These are phyloP conservation scores for Veloboletus limbatus DNA, from an alignment of 1,284 basidiomycete species.

Conservation along the genomic window DNA sequence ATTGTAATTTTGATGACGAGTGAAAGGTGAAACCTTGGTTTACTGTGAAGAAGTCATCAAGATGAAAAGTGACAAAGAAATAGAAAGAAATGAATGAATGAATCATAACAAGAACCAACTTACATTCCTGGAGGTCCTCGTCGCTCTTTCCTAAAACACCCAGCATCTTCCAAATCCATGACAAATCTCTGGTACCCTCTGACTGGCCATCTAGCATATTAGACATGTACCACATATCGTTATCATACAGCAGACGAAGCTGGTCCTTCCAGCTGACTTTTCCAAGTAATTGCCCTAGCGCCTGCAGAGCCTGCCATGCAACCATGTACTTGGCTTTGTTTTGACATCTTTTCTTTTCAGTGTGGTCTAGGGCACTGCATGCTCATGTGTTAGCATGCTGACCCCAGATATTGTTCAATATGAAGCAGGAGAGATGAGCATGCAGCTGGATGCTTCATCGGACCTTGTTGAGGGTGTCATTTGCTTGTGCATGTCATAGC, in stretches of 20 bases:
- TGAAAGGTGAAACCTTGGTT: too few species aligned
- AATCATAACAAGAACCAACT: too few species aligned
- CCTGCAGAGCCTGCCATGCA: too few species aligned
- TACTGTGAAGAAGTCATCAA: too few species aligned
- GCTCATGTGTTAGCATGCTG: not conserved
- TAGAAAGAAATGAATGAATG: too few species aligned
- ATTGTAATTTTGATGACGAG: too few species aligned
- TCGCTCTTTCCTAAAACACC: not conserved
- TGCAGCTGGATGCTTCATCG: not conserved
- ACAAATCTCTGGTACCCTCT: not conserved
- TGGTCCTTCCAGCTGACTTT: not conserved
- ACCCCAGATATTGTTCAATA: not conserved
- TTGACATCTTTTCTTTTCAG: not conserved
- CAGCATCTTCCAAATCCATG: conserved; percentile 3
- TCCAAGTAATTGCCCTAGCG: too few species aligned
- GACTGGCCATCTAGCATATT: conserved; percentile 3
- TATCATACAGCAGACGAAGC: not conserved
- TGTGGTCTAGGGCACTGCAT: not conserved
- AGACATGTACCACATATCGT: not conserved
- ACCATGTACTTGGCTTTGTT: not conserved
- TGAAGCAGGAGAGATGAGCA: not conserved
- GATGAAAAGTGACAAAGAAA: too few species aligned
- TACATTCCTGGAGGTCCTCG: not conserved
- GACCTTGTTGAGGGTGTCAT: not conserved
- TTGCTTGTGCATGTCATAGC: not conserved